Evolutionary conservation across 176 grass and related monocot species (phyloP).

Genomic region (Eremochloa ophiuroides): DNA sequence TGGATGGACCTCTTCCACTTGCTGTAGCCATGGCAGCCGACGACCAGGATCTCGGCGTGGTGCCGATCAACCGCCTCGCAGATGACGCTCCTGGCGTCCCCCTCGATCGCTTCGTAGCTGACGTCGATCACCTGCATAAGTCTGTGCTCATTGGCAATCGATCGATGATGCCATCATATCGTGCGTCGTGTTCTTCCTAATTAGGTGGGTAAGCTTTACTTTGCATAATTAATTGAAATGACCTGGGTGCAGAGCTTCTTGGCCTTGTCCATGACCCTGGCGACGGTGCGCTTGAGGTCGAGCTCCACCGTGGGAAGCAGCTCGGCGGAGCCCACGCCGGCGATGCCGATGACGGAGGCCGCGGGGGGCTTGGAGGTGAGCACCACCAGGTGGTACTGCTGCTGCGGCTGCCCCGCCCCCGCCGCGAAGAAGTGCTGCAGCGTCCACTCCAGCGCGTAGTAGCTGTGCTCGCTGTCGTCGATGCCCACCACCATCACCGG

Average conservation of each 20-base stretch:
- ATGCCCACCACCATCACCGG: conserved; percentile 70
- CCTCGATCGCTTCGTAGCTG: conserved; percentile 52
- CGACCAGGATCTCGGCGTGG: conserved; percentile 63
- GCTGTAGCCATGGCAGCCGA: conserved; percentile 84
- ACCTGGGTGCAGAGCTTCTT: conserved; percentile 61
- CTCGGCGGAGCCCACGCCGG: conserved; percentile 46
- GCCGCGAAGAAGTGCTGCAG: conserved; percentile 66
- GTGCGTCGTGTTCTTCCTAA: no score
- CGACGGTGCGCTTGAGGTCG: conserved; percentile 46
- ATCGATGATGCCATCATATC: no score
- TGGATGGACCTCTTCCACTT: conserved; percentile 53
- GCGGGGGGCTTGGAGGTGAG: conserved; percentile 57
- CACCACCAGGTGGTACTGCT: conserved; percentile 46
- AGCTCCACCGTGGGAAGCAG: conserved; percentile 51
- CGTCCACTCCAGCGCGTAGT: conserved; percentile 75
- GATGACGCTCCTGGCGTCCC: conserved; percentile 65
- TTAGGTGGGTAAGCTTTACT: no score
- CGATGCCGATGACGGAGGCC: conserved; percentile 57
- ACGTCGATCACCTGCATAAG: conserved; percentile 37
- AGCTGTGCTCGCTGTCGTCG: conserved; percentile 87
- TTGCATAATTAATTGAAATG: no score
- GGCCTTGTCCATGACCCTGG: conserved; percentile 59
- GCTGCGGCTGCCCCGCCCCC: background rate
- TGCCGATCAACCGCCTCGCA: conserved; percentile 79
- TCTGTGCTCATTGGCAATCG: no score